A percentile compares a stretch with the other conserved stretches of the same genome.
Evolutionary conservation across 2,329 filamentous ascomycete species (phyloP).

Genomic region (Juglanconis oblonga): DNA sequence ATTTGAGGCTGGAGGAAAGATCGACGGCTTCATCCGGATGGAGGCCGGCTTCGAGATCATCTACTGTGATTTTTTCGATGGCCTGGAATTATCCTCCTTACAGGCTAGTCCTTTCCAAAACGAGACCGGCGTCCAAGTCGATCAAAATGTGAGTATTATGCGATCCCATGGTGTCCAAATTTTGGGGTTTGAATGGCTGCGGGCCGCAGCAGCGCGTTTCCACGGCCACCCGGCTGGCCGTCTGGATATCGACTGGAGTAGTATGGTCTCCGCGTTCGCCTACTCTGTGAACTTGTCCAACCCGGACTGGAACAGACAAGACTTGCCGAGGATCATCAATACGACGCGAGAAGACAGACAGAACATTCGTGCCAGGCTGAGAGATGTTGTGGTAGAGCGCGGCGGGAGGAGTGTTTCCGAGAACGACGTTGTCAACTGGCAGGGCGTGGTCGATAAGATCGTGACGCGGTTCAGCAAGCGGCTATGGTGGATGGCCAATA

Average conservation of each 20-base stretch:
- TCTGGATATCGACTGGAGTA: slow-evolving; percentile 43
- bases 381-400: slow-evolving; percentile 20
- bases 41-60: slow-evolving; percentile 71
- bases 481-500: slow-evolving; percentile 39
- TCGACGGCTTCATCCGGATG: slow-evolving; percentile 65
- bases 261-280: slow-evolving; percentile 49
- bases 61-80: slow-evolving; percentile 57
- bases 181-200: slow-evolving; percentile 31
- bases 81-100: slow-evolving; percentile 35
- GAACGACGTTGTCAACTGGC: slow-evolving; percentile 57
- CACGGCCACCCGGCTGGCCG: slow-evolving; percentile 41
- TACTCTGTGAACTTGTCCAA: slow-evolving; percentile 49
- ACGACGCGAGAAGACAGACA: slow-evolving; percentile 19
- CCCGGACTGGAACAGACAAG: slow-evolving; percentile 25
- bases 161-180: neutral
- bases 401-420: slow-evolving; percentile 27
- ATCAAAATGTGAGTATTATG: neutral
- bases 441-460: slow-evolving; percentile 63
- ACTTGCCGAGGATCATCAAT: slow-evolving; percentile 24
- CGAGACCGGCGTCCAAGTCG: slow-evolving; percentile 21
- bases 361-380: slow-evolving; percentile 28
- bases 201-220: slow-evolving; percentile 42
- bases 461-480: slow-evolving; percentile 58
- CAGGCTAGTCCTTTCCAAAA: slow-evolving; percentile 20
- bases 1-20: slow-evolving; percentile 25